Evolutionary conservation across 805 yeast genomes (phyloP).

Genomic region (Brettanomyces naardenensis): DNA sequence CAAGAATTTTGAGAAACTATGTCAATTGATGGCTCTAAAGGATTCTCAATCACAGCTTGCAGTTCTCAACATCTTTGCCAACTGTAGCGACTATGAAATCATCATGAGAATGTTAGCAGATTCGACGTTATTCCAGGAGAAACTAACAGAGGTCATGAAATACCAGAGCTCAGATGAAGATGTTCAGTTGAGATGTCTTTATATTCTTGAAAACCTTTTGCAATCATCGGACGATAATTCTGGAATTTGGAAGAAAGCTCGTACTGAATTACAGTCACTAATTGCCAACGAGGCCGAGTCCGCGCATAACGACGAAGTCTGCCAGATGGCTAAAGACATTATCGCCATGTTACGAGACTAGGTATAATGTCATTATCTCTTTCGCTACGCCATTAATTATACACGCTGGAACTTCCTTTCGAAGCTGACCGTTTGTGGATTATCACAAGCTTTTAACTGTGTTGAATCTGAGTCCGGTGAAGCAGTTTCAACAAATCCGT

Average conservation of each 20-base stretch:
- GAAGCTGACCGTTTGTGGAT: constrained; percentile 23
- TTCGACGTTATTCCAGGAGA: constrained; percentile 15
- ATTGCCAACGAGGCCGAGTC: neutral
- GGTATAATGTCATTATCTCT: no score
- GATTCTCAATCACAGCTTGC: constrained; percentile 33
- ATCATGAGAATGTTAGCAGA: constrained; percentile 13
- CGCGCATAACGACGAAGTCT: neutral
- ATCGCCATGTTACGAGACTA: no score
- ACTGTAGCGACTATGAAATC: constrained; percentile 20
- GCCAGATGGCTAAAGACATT: constrained; percentile 2
- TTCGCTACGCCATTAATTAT: neutral
- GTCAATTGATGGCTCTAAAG: constrained; percentile 30
- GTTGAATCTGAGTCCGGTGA: constrained; percentile 6
- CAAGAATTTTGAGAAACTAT: constrained; percentile 33
- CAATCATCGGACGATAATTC: neutral
- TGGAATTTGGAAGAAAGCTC: neutral
- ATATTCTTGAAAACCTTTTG: constrained; percentile 10
- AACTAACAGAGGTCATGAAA: constrained; percentile 10
- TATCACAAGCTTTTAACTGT: constrained; percentile 10
- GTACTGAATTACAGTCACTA: neutral
- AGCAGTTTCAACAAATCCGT: constrained; percentile 18
- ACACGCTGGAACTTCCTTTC: constrained; percentile 8
- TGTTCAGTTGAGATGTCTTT: constrained; percentile 17
- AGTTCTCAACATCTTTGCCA: constrained; percentile 25
- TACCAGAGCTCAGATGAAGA: constrained; percentile 14